A percentile compares a stretch with the other conserved stretches of the same genome.
These are phyloP conservation scores for Sisymbrium altissimum DNA, from an alignment of 345 rosid species.

Conservation along the genomic window DNA sequence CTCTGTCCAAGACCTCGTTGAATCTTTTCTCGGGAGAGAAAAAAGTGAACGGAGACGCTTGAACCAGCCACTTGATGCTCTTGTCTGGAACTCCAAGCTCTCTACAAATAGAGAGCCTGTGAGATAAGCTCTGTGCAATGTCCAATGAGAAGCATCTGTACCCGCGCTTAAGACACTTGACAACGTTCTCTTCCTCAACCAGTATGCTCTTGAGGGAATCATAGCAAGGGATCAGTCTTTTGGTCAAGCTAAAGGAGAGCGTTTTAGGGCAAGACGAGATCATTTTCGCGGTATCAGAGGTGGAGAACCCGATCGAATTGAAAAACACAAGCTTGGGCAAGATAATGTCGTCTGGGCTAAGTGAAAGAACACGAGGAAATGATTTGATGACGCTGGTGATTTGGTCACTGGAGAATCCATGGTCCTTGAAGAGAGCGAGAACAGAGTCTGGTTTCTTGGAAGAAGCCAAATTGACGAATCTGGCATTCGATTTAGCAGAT, in stretches of 20 bases:
- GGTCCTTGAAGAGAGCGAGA: constrained; percentile 16
- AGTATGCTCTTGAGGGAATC: constrained; percentile 11
- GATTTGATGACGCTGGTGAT: constrained; percentile 4
- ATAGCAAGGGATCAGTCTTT: constrained; percentile 12
- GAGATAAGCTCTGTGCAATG: not conserved
- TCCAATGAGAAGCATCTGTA: not conserved
- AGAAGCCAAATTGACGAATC: constrained; percentile 6
- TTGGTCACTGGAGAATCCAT: constrained; percentile 32
- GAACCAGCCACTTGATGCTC: constrained; percentile 12
- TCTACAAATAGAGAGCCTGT: not conserved
- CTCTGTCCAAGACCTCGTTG: constrained; percentile 3
- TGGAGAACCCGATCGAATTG: constrained; percentile 18
- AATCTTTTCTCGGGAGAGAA: not conserved
- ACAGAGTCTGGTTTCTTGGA: constrained; percentile 23
- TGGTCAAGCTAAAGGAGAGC: constrained; percentile 21
- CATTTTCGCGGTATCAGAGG: not conserved
- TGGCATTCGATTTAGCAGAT: constrained; percentile 21
- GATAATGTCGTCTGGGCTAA: constrained; percentile 4
- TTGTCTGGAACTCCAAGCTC: constrained; percentile 22
- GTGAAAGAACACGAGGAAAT: constrained; percentile 8
- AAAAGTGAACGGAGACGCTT: not conserved
- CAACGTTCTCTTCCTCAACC: not conserved
- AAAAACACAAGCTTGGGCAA: constrained; percentile 34
- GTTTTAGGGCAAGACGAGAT: constrained; percentile 1
- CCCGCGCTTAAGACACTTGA: not conserved